Conservation (phyloP, 2,329 filamentous ascomycete species). For the Phialophora verrucosa region DNA sequence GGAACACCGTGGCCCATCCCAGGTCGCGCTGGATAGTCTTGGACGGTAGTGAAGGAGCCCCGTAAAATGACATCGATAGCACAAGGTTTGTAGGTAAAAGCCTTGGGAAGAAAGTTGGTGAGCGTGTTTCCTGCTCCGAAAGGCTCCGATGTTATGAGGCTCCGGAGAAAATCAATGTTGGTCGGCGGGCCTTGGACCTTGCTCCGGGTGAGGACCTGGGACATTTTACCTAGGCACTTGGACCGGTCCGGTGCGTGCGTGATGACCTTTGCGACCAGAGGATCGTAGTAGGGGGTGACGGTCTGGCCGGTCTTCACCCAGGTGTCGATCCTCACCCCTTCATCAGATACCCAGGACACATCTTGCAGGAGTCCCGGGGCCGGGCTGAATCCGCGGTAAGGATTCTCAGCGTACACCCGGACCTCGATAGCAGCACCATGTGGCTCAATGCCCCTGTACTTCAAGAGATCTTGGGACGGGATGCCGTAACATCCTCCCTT, state of each 20-base stretch:
- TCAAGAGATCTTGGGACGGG: constrained; percentile 47
- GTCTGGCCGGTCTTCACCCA: constrained; percentile 65
- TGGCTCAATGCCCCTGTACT: constrained; percentile 50
- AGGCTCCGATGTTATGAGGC: constrained; percentile 52
- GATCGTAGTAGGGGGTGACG: constrained; percentile 64
- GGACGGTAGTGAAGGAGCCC: constrained; percentile 63
- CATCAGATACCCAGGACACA: constrained; percentile 59
- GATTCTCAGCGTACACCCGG: constrained; percentile 64
- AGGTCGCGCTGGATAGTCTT: constrained; percentile 64
- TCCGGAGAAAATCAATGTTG: constrained; percentile 62
- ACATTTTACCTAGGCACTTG: constrained; percentile 53
- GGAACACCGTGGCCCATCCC: constrained; percentile 63
- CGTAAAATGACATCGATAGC: constrained; percentile 62
- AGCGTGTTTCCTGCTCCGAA: constrained; percentile 60
- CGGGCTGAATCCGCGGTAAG: constrained; percentile 63
- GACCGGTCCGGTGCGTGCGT: constrained; percentile 53
- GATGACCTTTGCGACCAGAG: constrained; percentile 65
- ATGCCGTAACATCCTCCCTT: constrained; percentile 53
- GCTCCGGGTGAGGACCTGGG: constrained; percentile 50
- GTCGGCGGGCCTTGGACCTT: constrained; percentile 60
- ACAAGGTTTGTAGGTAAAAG: constrained; percentile 56
- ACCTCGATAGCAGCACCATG: constrained; percentile 59
- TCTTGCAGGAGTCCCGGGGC: constrained; percentile 64
- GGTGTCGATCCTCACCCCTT: constrained; percentile 64
- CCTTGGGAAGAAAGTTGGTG: constrained; percentile 59